Percentiles rank a stretch among this genome's conserved stretches.
phyloP scores from a whole-genome alignment of 2,329 filamentous ascomycete species.

The Pestalotiopsis sp. region DNA sequence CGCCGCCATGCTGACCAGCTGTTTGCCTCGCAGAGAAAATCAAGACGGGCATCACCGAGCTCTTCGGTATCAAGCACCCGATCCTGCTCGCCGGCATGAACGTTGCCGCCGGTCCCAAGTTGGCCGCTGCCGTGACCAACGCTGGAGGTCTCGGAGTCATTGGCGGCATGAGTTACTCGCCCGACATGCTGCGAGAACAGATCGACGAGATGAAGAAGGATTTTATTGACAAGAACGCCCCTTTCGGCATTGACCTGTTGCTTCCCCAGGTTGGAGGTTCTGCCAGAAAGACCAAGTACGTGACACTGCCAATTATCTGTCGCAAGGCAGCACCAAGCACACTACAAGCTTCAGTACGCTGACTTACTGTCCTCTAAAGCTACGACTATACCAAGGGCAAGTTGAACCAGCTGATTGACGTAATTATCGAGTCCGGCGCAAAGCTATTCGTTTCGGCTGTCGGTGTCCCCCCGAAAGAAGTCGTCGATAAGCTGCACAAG shows the following conservation, averaged over 20 bases:
- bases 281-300: conserved; percentile 89
- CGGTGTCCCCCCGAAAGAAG: conserved; percentile 84
- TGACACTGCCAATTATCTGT: conserved; percentile 7
- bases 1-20: conserved; percentile 21
- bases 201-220: conserved; percentile 91
- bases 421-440: conserved; percentile 89
- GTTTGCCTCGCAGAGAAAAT: conserved; percentile 68
- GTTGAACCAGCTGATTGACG: conserved; percentile 84
- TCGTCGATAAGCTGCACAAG: conserved; percentile 89
- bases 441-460: conserved; percentile 97
- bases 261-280: conserved; percentile 93
- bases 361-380: conserved; percentile 51
- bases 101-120: conserved; percentile 93
- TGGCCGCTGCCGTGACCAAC: conserved; percentile 96
- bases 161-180: conserved; percentile 93
- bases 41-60: conserved; percentile 89
- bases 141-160: conserved; percentile 96
- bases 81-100: conserved; percentile 98
- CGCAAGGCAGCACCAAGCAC: neutral
- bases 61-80: conserved; percentile 97
- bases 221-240: conserved; percentile 86
- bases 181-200: conserved; percentile 95
- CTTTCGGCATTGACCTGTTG: conserved; percentile 92
- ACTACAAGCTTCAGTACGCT: conserved; percentile 6
- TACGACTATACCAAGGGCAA: conserved; percentile 99